These are phyloP conservation scores for Echium plantagineum DNA, from an alignment of 257 asterid species.

Conservation along the genomic window DNA sequence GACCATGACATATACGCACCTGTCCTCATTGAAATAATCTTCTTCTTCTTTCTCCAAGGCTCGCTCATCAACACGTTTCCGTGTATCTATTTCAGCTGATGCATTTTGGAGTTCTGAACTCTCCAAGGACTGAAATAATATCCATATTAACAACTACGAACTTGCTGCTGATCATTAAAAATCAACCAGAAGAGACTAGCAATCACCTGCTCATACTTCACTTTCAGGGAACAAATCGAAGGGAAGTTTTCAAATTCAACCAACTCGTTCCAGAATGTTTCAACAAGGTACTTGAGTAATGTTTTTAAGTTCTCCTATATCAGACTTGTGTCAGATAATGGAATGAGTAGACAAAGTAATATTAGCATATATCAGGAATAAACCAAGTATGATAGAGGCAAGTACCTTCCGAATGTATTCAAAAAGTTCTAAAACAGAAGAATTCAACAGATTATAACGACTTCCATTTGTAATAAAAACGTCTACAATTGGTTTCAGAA, in stretches of 20 bases:
- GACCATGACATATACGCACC: constrained; percentile 32
- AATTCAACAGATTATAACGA: constrained; percentile 92
- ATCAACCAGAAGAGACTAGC: constrained; percentile 1
- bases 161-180: background rate
- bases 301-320: constrained; percentile 82
- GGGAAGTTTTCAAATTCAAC: constrained; percentile 54
- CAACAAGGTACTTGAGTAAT: constrained; percentile 64
- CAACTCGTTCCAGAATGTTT: constrained; percentile 81
- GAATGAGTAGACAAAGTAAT: constrained; percentile 1
- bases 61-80: constrained; percentile 84
- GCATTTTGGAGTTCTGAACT: constrained; percentile 39
- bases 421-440: constrained; percentile 83
- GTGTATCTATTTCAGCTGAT: constrained; percentile 38
- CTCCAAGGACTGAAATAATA: constrained; percentile 51
- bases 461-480: constrained; percentile 76
- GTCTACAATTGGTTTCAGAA: constrained; percentile 74
- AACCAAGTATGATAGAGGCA: constrained; percentile 8
- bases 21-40: constrained; percentile 85
- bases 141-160: background rate
- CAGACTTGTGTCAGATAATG: constrained; percentile 11
- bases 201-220: constrained; percentile 89
- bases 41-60: constrained; percentile 97
- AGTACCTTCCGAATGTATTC: constrained; percentile 78
- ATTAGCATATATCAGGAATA: background rate
- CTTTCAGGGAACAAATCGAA: constrained; percentile 59